Evolutionary conservation across 2,329 filamentous ascomycete species (phyloP).

Genomic region (Monilinia vaccinii-corymbosi): DNA sequence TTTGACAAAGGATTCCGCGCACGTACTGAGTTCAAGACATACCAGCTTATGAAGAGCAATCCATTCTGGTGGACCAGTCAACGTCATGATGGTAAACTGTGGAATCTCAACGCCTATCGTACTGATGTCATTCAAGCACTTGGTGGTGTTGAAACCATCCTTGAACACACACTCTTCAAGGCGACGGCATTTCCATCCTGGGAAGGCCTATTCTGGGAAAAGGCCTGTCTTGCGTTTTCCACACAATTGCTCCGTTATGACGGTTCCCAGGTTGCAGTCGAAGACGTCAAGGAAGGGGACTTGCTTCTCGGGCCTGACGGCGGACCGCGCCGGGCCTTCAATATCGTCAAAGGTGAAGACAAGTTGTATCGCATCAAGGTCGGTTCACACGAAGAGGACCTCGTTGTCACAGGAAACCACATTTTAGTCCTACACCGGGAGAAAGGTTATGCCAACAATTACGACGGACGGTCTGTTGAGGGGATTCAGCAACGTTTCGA

Average conservation of each 20-base stretch:
- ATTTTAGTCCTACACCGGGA: conserved; percentile 37
- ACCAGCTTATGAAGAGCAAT: conserved; percentile 98
- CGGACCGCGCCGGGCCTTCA: conserved; percentile 38
- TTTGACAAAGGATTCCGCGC: conserved; percentile 98
- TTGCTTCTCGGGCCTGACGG: conserved; percentile 41
- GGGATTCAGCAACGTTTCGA: too few relatives aligned
- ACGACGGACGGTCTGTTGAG: too few relatives aligned
- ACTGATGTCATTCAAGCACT: conserved; percentile 91
- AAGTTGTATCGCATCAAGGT: conserved; percentile 39
- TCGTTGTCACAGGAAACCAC: conserved; percentile 41
- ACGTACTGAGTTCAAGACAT: conserved; percentile 94
- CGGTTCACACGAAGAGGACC: conserved; percentile 34
- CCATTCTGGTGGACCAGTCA: conserved; percentile 99
- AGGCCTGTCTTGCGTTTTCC: conserved; percentile 35
- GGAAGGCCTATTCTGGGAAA: conserved; percentile 92
- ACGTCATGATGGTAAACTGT: conserved; percentile 91
- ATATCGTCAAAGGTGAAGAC: conserved; percentile 39
- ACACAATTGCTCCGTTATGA: conserved; percentile 38
- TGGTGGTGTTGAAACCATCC: conserved; percentile 93
- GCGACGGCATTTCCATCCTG: conserved; percentile 94
- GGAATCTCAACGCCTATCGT: conserved; percentile 92
- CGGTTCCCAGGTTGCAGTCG: conserved; percentile 36
- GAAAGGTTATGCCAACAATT: conserved; percentile 17
- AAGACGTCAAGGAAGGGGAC: conserved; percentile 41
- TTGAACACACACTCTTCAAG: conserved; percentile 95